These are phyloP conservation scores for Boletus pseudo-olivaceus DNA, from an alignment of 768 basidiomycete genomes.

Conservation along the genomic window DNA sequence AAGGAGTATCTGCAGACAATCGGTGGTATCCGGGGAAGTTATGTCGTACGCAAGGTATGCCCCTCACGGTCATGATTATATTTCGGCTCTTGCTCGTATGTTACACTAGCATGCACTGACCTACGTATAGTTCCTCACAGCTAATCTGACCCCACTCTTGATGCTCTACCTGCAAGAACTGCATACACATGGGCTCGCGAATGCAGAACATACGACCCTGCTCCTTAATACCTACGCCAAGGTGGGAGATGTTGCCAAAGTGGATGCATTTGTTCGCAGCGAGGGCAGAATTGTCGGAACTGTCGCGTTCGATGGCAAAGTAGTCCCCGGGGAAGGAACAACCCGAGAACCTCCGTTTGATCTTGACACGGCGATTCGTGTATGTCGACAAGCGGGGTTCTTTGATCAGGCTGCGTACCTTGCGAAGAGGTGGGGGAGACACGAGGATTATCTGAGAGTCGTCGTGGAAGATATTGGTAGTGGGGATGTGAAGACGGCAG, in stretches of 20 bases:
- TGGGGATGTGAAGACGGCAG: slow-evolving; percentile 3
- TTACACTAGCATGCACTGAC: slow-evolving; percentile 2
- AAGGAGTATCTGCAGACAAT: slow-evolving; percentile 89
- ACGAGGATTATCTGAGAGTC: slow-evolving; percentile 91
- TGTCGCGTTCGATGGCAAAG: slow-evolving; percentile 16
- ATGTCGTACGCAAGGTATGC: slow-evolving; percentile 91
- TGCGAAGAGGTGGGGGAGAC: slow-evolving; percentile 84
- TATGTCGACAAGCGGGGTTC: slow-evolving; percentile 95
- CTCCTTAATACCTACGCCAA: slow-evolving; percentile 98
- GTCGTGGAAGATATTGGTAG: slow-evolving; percentile 85
- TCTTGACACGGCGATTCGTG: slow-evolving; percentile 93
- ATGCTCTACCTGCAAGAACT: slow-evolving; percentile 95
- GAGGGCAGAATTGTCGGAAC: slow-evolving; percentile 53
- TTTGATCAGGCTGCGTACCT: slow-evolving; percentile 93
- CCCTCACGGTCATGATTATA: background rate
- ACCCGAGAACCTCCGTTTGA: slow-evolving; percentile 86
- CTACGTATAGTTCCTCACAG: slow-evolving; percentile 78
- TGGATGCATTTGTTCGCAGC: slow-evolving; percentile 90
- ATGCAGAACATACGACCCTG: slow-evolving; percentile 94
- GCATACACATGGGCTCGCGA: slow-evolving; percentile 85
- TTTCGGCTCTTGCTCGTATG: background rate
- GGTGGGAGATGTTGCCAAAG: slow-evolving; percentile 82
- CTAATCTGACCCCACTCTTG: slow-evolving; percentile 92
- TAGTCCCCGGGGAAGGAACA: slow-evolving; percentile 36
- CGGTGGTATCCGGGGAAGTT: slow-evolving; percentile 85